A percentile compares a stretch with the other conserved stretches of the same genome.
phyloP scores from a whole-genome alignment of 257 asterid genomes.

The Henckelia pumila region DNA sequence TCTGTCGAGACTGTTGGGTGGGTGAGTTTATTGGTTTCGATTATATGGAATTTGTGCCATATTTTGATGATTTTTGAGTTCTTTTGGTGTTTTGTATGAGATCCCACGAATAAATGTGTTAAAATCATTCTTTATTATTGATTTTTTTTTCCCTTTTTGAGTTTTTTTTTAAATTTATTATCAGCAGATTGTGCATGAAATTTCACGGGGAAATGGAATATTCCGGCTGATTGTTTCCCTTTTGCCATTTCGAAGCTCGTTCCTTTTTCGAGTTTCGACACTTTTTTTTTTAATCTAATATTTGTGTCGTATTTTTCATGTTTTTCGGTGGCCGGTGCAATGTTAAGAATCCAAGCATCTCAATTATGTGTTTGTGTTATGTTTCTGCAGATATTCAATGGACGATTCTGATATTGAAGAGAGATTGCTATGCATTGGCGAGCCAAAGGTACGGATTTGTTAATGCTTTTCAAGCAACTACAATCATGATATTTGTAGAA shows the following conservation, averaged over 20 bases:
- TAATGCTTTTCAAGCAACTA: background rate
- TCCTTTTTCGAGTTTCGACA: background rate
- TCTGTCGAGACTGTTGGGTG: background rate
- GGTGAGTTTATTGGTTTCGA: background rate
- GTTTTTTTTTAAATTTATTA: too few species aligned
- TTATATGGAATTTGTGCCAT: too few species aligned
- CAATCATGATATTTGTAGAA: background rate
- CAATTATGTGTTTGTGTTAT: slow-evolving; percentile 22
- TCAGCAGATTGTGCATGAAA: too few species aligned
- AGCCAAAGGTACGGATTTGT: slow-evolving; percentile 70
- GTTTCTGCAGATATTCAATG: slow-evolving; percentile 41
- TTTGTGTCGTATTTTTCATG: too few species aligned
- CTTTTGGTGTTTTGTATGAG: background rate
- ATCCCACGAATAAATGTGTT: background rate
- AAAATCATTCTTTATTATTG: too few species aligned
- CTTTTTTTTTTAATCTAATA: too few species aligned
- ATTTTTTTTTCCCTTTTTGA: too few species aligned
- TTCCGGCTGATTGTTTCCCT: background rate
- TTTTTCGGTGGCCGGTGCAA: too few species aligned
- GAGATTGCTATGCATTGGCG: slow-evolving; percentile 65
- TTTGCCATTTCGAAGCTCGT: background rate
- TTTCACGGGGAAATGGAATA: too few species aligned
- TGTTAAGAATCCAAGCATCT: background rate
- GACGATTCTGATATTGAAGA: slow-evolving; percentile 74
- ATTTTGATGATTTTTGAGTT: background rate